A percentile compares a stretch with the other conserved stretches of the same genome.
phyloP scores from a whole-genome alignment of 139 green algal genomes.

The Chlamydomonas sphaeroides region DNA sequence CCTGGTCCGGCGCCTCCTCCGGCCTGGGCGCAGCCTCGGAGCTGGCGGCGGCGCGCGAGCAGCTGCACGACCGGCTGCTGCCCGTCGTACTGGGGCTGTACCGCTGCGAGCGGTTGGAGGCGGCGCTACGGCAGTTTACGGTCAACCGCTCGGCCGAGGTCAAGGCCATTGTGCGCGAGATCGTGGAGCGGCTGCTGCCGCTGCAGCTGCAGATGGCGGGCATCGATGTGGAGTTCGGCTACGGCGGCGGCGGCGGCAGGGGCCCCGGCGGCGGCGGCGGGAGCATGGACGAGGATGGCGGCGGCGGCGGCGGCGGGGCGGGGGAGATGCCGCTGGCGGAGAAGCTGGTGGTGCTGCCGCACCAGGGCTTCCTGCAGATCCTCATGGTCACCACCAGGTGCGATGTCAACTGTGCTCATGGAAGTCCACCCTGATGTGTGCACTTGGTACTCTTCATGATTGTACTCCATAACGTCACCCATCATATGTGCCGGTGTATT shows the following conservation, averaged over 20 bases:
- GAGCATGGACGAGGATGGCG: neutral
- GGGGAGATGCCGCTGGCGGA: slow-evolving; percentile 40
- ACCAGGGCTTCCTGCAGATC: slow-evolving; percentile 69
- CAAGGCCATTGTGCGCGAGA: slow-evolving; percentile 59
- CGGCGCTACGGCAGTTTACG: slow-evolving; percentile 52
- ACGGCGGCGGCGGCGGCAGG: neutral
- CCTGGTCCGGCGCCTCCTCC: neutral
- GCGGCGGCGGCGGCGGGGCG: neutral
- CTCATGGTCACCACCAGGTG: slow-evolving; percentile 53
- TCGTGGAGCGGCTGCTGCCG: slow-evolving; percentile 67
- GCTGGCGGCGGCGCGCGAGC: slow-evolving; percentile 38
- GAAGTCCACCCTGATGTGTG: no score
- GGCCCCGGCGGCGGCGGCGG: neutral
- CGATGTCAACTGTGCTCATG: neutral
- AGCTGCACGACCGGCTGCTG: slow-evolving; percentile 72
- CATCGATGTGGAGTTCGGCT: neutral
- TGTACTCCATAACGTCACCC: no score
- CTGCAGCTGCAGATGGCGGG: slow-evolving; percentile 51
- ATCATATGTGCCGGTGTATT: no score
- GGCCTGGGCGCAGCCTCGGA: neutral
- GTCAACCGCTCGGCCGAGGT: slow-evolving; percentile 54
- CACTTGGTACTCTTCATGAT: no score
- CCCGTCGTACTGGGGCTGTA: slow-evolving; percentile 79
- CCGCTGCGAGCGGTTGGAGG: slow-evolving; percentile 34
- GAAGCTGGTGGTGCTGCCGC: slow-evolving; percentile 58